A percentile compares a stretch with the other conserved stretches of the same genome.
Evolutionary conservation across 2,329 filamentous ascomycete genomes (phyloP).

Genomic region (Scolecobasidium constrictum): DNA sequence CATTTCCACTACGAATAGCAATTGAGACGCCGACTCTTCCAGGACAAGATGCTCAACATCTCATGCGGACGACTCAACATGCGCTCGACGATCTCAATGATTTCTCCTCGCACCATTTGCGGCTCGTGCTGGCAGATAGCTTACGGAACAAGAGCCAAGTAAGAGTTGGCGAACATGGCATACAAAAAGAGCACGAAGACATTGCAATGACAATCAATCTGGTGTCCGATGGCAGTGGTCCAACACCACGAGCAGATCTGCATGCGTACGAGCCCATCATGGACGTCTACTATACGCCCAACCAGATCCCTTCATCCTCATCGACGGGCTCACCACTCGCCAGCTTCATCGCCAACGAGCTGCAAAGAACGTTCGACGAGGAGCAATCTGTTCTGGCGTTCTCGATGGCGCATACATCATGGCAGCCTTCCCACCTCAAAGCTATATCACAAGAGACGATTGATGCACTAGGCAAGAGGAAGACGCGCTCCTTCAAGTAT

Average conservation of each 20-base stretch:
- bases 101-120: slow-evolving; percentile 73
- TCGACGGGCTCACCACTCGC: slow-evolving; percentile 65
- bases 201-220: slow-evolving; percentile 63
- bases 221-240: slow-evolving; percentile 45
- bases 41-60: slow-evolving; percentile 56
- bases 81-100: slow-evolving; percentile 79
- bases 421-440: slow-evolving; percentile 40
- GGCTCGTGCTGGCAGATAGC: slow-evolving; percentile 47
- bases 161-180: slow-evolving; percentile 23
- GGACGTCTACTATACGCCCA: slow-evolving; percentile 66
- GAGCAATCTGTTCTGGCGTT: slow-evolving; percentile 68
- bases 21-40: slow-evolving; percentile 59
- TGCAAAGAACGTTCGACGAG: slow-evolving; percentile 71
- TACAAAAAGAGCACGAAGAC: slow-evolving; percentile 28
- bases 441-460: slow-evolving; percentile 33
- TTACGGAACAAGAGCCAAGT: slow-evolving; percentile 16
- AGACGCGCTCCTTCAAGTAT: slow-evolving; percentile 79
- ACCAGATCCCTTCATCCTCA: slow-evolving; percentile 53
- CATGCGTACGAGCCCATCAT: slow-evolving; percentile 60
- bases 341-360: slow-evolving; percentile 64
- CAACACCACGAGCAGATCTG: slow-evolving; percentile 48
- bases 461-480: slow-evolving; percentile 53
- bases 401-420: slow-evolving; percentile 36
- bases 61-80: slow-evolving; percentile 74
- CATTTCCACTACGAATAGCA: slow-evolving; percentile 76